Percentiles rank a stretch among this genome's conserved stretches.
phyloP scores from a whole-genome alignment of 163 green algal species.

The Coccomyxa subellipsoidea region DNA sequence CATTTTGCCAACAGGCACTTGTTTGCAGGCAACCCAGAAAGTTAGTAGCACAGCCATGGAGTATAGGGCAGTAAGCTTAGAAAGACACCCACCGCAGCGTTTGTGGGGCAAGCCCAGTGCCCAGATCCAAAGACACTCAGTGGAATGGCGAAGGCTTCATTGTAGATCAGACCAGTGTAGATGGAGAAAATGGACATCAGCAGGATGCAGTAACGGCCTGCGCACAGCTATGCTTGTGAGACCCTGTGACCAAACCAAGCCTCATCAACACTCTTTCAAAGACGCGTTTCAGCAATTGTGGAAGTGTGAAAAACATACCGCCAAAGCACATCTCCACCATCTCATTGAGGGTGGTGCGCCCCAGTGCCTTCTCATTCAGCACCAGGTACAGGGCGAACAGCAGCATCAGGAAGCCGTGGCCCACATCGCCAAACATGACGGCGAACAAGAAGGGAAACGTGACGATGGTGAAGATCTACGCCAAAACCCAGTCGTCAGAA shows the following conservation, averaged over 20 bases:
- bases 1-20: no score
- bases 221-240: background rate
- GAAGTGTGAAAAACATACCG: conserved; percentile 27
- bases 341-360: conserved; percentile 74
- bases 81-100: conserved; percentile 5
- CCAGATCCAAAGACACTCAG: conserved; percentile 80
- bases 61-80: background rate
- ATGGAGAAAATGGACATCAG: conserved; percentile 97
- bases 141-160: conserved; percentile 98
- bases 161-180: conserved; percentile 97
- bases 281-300: conserved; percentile 38
- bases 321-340: conserved; percentile 93
- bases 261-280: no score
- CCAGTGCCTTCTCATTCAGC: conserved; percentile 81
- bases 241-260: no score
- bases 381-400: conserved; percentile 78
- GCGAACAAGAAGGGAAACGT: conserved; percentile 99
- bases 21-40: no score
- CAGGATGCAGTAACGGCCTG: conserved; percentile 93
- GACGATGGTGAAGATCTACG: conserved; percentile 82
- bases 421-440: conserved; percentile 99
- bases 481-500: background rate
- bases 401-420: conserved; percentile 92
- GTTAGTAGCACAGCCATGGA: no score
- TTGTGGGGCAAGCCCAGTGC: conserved; percentile 35